phyloP scores from a whole-genome alignment of 2,329 filamentous ascomycete species.

The Ampelomyces quisqualis region DNA sequence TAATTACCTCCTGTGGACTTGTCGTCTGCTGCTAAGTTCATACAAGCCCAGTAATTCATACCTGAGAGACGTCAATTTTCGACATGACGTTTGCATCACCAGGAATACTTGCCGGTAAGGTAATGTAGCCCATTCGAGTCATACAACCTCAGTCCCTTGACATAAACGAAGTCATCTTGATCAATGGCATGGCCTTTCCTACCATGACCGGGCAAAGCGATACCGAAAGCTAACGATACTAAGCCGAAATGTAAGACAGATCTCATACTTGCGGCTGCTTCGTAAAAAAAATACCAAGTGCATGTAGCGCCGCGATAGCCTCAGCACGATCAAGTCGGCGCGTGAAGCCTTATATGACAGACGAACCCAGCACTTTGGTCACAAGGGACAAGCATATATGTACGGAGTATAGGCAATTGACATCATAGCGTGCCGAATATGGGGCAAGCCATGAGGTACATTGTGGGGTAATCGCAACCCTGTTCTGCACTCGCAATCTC shows the following conservation, averaged over 20 bases:
- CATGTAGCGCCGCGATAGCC: neutral
- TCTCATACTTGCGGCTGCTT: conserved; percentile 13
- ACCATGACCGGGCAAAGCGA: conserved; percentile 7
- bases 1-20: conserved; percentile 41
- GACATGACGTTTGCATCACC: neutral
- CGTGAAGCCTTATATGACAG: conserved; percentile 10
- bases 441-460: conserved; percentile 12
- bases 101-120: conserved; percentile 27
- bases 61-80: conserved; percentile 15
- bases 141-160: conserved; percentile 39
- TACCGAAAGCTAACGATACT: conserved; percentile 14
- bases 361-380: neutral
- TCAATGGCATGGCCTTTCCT: conserved; percentile 16
- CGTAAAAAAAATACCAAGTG: neutral
- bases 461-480: conserved; percentile 12
- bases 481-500: too few relatives aligned
- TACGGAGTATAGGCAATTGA: conserved; percentile 4
- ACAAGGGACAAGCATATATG: too few relatives aligned
- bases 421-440: conserved; percentile 15
- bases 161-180: conserved; percentile 40
- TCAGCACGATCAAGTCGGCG: neutral
- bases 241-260: conserved; percentile 11
- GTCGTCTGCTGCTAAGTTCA: conserved; percentile 44
- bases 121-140: conserved; percentile 41
- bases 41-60: conserved; percentile 47